Percentiles rank a stretch among this genome's conserved stretches.
phyloP scores from a whole-genome alignment of 192 early-diverging fungal genomes.

The Linnemannia hyalina region DNA sequence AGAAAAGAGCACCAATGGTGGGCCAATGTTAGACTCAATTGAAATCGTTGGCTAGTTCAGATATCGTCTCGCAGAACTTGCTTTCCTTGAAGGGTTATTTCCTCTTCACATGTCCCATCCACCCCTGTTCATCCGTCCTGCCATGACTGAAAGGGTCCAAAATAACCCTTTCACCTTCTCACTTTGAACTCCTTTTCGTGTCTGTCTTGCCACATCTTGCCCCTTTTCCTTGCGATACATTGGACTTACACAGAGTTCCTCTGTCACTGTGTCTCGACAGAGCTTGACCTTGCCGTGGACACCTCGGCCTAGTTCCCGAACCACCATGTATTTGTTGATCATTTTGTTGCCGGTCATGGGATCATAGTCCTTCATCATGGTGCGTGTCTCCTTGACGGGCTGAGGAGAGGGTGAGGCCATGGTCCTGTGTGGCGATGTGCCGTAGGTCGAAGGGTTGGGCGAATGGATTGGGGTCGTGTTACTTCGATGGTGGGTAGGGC shows the following conservation, averaged over 20 bases:
- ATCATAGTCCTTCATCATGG: constrained; percentile 87
- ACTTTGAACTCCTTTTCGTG: constrained; percentile 7
- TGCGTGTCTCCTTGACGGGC: constrained; percentile 85
- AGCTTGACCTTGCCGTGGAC: constrained; percentile 98
- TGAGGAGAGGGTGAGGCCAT: constrained; percentile 40
- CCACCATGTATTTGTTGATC: constrained; percentile 96
- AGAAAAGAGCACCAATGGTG: not conserved
- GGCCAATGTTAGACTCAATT: not conserved
- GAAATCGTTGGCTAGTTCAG: not conserved
- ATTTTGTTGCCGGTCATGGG: constrained; percentile 90
- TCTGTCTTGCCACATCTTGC: not conserved
- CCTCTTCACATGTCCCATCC: not conserved
- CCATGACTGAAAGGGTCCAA: not conserved
- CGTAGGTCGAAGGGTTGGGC: constrained; percentile 27
- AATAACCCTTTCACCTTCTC: not conserved
- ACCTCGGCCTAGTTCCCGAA: constrained; percentile 92
- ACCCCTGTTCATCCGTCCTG: not conserved
- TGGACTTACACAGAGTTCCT: constrained; percentile 78
- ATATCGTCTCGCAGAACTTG: not conserved
- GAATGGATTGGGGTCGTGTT: constrained; percentile 39
- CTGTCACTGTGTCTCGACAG: constrained; percentile 83
- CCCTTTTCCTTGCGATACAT: not conserved
- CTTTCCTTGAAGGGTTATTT: not conserved
- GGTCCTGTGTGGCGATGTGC: constrained; percentile 26
- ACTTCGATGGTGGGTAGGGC: constrained; percentile 35